Evolutionary conservation across 169 alveolate species (phyloP), one percentile per base, ranked within the genome.

Genomic region (Neospora caninum): DNA sequence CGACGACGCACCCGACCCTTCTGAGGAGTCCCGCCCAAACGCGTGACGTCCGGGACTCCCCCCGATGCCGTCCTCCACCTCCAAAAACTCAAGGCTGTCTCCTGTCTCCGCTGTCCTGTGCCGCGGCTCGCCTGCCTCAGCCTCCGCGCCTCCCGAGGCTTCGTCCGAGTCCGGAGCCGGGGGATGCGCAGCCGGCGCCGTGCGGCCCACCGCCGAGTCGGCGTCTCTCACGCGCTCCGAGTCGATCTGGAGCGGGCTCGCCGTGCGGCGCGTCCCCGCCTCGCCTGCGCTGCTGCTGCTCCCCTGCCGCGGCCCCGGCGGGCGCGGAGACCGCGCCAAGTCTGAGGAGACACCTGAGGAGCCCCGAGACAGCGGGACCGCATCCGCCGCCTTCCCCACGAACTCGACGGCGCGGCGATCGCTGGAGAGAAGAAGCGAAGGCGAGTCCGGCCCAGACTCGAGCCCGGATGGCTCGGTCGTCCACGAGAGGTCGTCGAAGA

Each of bases 401-500:
- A 13, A 78, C 45, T 20, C 86, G 39, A 78, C 86, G 27, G 27
- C 86, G n/a, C 86, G 86, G 29, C 10, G 29, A 25, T 78, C 86
- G 27, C 86, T 78, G 86, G 86, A 78, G 39, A 78, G 45, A 38
- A 4, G 49, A 78, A 78, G 45, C 22, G 86, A 13, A 36, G 86
- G 45, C 39, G 43, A 20, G 29, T 16, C 49, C 27, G 86, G 27
- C 27, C 9, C 43, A 43, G 86, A 78, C 22, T 49, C 58, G 4
- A 4, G 4, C 58, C 13, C 58, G 58, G 22, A 49, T 13, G 86
- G 49, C 86, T 0, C 45, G 31, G 45, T n/a, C 39, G 86, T n/a
- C 86, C 86, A 78, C 18, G 86, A 78, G 25, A 82, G 67, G 10
- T 82, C 69, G 36, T 82, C 89, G n/a, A 82, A 31, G 41, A 82